phyloP scores from a whole-genome alignment of 176 grass and related monocot genomes.

The Tuctoria greenei region DNA sequence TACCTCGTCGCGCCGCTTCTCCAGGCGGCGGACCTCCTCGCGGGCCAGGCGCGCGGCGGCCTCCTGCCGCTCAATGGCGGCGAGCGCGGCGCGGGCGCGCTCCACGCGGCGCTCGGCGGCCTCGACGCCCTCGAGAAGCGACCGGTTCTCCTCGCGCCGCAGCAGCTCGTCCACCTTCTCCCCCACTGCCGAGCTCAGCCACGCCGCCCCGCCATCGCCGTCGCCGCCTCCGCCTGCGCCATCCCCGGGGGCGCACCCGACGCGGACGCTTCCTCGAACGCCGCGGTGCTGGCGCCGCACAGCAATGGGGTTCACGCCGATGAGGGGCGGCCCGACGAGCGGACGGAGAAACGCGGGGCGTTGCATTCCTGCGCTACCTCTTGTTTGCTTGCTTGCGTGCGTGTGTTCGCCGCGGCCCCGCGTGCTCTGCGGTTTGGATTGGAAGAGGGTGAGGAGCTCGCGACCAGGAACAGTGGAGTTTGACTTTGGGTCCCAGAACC shows the following conservation, averaged over 20 bases:
- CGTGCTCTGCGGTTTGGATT: constrained; percentile 30
- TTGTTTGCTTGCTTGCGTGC: background rate
- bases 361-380: constrained; percentile 24
- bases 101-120: constrained; percentile 78
- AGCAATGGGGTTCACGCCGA: background rate
- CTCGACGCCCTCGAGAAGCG: constrained; percentile 62
- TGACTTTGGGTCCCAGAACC: background rate
- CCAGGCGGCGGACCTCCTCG: constrained; percentile 65
- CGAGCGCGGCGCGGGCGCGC: constrained; percentile 65
- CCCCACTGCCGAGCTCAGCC: constrained; percentile 52
- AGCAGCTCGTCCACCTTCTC: constrained; percentile 80
- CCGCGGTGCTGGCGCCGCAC: background rate
- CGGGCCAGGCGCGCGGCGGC: constrained; percentile 45
- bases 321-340: constrained; percentile 23
- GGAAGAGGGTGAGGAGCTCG: constrained; percentile 25
- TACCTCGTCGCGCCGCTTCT: constrained; percentile 69
- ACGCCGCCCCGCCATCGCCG: background rate
- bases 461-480: background rate
- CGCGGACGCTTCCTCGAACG: constrained; percentile 9
- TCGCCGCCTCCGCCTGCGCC: background rate
- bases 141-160: constrained; percentile 66
- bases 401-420: background rate
- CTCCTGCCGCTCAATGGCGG: constrained; percentile 67
- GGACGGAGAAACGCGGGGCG: constrained; percentile 39
- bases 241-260: constrained; percentile 39